Evolutionary conservation across 176 grass and related monocot genomes (phyloP), one percentile per base, ranked within the genome.

Genomic region (Aegilops tauschii): DNA sequence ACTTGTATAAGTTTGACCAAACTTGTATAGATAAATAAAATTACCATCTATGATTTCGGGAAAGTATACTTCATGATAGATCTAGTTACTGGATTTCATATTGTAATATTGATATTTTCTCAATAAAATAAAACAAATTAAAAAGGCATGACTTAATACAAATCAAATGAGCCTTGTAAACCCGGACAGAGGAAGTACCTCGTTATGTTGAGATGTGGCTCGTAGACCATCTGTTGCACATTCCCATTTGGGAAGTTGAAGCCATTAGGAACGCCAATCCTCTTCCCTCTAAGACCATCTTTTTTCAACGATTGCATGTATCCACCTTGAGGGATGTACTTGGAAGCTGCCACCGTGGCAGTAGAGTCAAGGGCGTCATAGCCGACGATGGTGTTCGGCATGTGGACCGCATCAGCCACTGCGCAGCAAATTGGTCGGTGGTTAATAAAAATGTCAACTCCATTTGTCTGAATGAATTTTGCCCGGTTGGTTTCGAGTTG

Each of bases 291-390:
- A 3, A 93, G 29, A 0, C 92, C 92, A n/a, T 88, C 85, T 44
- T 69, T 68, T 7, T 79, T 88, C 8, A 90, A 32, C 64, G 86
- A 93, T 35, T 93, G 88, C 14, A 2, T 34, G 20, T 93, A 93
- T 36, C 88, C 92, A 9, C 85, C 92, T 3, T 10, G 30, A 54
- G 88, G 92, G 65, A 93, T 88, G 71, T 88, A 90, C 17, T 88
- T 80, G 23, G 73, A 85, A 28, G 88, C 88, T 25, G 68, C 30
- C 30, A 0, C 6, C 0, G 92, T 90, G 30, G 88, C 85, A 27
- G 35, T 4, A 0, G 78, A 71, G 59, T 88, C 91, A 4, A 37
- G 49, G 3, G 6, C 13, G 23, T 93, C 91, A 16, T 90, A 93
- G 1, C 91, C 91, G 13, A 84, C 82, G 31, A 90, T 90, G 9